Evolutionary conservation across 805 yeast species (phyloP), one percentile per base, ranked within the genome.

Genomic region (Nakazawaea ishiwadae): DNA sequence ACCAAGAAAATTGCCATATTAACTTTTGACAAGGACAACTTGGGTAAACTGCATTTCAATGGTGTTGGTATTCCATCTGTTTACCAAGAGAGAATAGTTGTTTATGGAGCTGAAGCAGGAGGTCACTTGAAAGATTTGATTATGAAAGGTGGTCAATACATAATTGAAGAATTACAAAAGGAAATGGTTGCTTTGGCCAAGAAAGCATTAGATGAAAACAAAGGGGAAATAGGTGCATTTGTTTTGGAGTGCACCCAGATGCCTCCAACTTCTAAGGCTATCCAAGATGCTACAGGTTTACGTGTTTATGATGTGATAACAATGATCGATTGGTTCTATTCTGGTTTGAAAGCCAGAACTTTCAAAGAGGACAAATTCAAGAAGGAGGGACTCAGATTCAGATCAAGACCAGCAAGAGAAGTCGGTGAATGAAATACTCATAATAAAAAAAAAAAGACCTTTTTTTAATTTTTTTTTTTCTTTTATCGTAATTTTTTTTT

Each of bases 241-340:
- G 62, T 61, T 8, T 50, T 61, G 40, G 66, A 60, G 42, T 60
- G 67, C 40, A 57, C 64, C 6, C 62, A 61, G 37, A 61, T 62
- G 62, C 63, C 62, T 15, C 65, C 64, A n/a, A 53, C 45, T 35
- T 49, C 63, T 11, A 51, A 48, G 32, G 59, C 58, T 1, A 53
- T 62, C 19, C 59, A 52, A 19, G 28, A 30, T 15, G 54, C 48
- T n/a, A 50, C 54, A 4, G 54, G 53, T 2, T 36, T 56, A 12
- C 64, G 65, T 1, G 60, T 61, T 4, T 61, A 51, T 48, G 64
- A 60, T 46, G 60, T 50, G 5, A 47, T 57, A 14, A 56, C 64
- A 4, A 54, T 62, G 56, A 57, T 58, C 31, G 59, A 60, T 35
- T 56, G 55, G 51, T 56, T 61, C 39, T 61, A 60, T 36, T 44